Evolutionary conservation across 1,284 basidiomycete genomes (phyloP), one percentile per base, ranked within the genome.

Genomic region (Malassezia yamatoensis): DNA sequence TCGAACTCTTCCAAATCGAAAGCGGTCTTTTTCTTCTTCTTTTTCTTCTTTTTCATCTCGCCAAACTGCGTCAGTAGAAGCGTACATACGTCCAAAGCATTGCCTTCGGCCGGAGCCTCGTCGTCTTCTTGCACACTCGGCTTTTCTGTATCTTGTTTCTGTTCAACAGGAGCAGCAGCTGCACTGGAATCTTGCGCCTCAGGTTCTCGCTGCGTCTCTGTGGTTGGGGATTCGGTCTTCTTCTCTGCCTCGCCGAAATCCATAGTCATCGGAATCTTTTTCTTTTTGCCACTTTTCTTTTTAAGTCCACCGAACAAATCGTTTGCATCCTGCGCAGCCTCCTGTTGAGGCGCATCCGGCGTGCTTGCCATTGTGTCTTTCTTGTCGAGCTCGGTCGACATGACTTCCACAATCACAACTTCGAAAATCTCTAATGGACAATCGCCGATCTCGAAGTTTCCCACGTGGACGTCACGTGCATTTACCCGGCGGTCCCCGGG

Each of bases 261-360:
- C 12, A 57, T 38, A 72, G 88, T 86, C 71, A 87, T 80, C 5
- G 85, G 85, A 53, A 89, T 85, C 59, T 87, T 86, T 76, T 87
- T 88, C 80, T 89, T 88, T 79, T 87, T 88, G 78, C 76, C 76
- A 54, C 88, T 89, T 77, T 89, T 90, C 80, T 90, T 90, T 81
- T 89, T 89, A 71, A 88, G 72, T 69, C 87, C 87, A 6, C 84
- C 87, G 70, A 90, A 89, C 82, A 89, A 85, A 49, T 85, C 81
- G 67, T 85, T 85, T 69, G 83, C 79, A 42, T 88, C 85, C 39
- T 87, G 85, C 24, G 47, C 44, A 10, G 52, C 52, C 39, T 50
- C 54, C 8, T 50, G 53, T 36, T 45, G 43, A 15, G 15, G 24
- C 10, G 41, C 16, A 16, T 57, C 12, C 11, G 46, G 16, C 29